phyloP scores from a whole-genome alignment of 208 protist genomes.

The Trypanosoma platydactyli region DNA sequence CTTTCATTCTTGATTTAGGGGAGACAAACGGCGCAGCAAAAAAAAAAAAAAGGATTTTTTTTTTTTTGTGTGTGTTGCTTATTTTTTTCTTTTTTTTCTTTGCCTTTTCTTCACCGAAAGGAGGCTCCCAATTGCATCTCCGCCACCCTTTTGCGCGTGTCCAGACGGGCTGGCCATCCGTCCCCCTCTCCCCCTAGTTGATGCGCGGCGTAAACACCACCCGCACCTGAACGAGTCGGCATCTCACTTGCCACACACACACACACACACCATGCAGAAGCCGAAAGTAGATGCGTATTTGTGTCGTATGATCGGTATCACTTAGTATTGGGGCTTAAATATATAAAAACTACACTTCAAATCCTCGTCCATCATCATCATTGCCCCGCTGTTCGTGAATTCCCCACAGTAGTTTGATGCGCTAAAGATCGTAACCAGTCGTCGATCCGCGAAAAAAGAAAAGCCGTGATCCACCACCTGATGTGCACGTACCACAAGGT shows the following conservation, averaged over 20 bases:
- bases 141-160: neutral
- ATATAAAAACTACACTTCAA: constrained; percentile 98
- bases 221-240: too few species aligned
- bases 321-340: constrained; percentile 74
- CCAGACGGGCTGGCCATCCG: neutral
- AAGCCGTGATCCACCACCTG: constrained; percentile 98
- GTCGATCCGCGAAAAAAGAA: constrained; percentile 99
- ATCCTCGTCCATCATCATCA: constrained; percentile 97
- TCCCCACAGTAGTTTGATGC: too few species aligned
- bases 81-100: too few species aligned
- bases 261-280: neutral
- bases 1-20: too few species aligned
- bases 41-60: too few species aligned
- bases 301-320: neutral
- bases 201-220: too few species aligned
- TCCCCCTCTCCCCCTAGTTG: neutral
- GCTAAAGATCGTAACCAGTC: constrained; percentile 98
- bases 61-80: too few species aligned
- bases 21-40: too few species aligned
- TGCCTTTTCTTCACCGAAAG: too few species aligned
- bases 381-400: constrained; percentile 99
- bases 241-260: neutral
- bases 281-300: neutral
- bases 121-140: too few species aligned
- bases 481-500: constrained; percentile 99